A percentile compares a stretch with the other conserved stretches of the same genome.
Evolutionary conservation across 805 yeast genomes (phyloP).

Genomic region (Maudiozyma barnettii): DNA sequence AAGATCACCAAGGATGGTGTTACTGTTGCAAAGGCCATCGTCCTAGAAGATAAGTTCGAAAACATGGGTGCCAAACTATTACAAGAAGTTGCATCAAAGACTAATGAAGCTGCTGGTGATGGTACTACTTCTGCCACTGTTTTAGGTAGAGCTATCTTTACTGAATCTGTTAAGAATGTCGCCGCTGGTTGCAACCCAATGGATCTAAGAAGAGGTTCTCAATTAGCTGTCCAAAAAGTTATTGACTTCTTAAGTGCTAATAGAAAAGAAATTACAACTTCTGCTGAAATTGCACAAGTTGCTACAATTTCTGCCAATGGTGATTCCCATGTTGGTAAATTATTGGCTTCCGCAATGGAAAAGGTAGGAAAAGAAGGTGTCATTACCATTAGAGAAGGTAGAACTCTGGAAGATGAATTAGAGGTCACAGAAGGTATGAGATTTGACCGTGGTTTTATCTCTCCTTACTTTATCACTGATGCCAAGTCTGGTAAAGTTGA

Average conservation of each 20-base stretch:
- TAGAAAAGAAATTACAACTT: slow-evolving; percentile 88
- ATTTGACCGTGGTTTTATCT: slow-evolving; percentile 94
- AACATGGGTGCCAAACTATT: slow-evolving; percentile 91
- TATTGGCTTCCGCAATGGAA: slow-evolving; percentile 93
- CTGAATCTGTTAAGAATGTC: slow-evolving; percentile 91
- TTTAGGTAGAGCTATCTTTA: slow-evolving; percentile 87
- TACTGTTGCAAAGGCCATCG: slow-evolving; percentile 83
- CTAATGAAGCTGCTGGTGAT: slow-evolving; percentile 96
- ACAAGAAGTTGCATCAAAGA: slow-evolving; percentile 95
- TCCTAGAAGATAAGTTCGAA: slow-evolving; percentile 82
- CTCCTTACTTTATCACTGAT: slow-evolving; percentile 93
- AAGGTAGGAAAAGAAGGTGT: slow-evolving; percentile 99
- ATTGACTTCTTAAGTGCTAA: slow-evolving; percentile 72
- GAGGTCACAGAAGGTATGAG: slow-evolving; percentile 98
- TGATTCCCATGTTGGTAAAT: slow-evolving; percentile 80
- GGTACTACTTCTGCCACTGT: slow-evolving; percentile 98
- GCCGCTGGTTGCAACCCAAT: slow-evolving; percentile 99
- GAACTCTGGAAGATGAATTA: slow-evolving; percentile 90
- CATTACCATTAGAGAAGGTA: slow-evolving; percentile 94
- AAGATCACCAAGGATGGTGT: slow-evolving; percentile 99
- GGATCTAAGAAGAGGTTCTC: slow-evolving; percentile 95
- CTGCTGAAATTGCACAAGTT: slow-evolving; percentile 94
- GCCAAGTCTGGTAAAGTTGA: slow-evolving; percentile 89
- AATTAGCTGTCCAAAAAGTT: slow-evolving; percentile 91
- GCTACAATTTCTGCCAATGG: slow-evolving; percentile 98